Evolutionary conservation across 495 filamentous ascomycete species (phyloP), one percentile per base, ranked within the genome.

Genomic region (Sphaerosporella brunnea): DNA sequence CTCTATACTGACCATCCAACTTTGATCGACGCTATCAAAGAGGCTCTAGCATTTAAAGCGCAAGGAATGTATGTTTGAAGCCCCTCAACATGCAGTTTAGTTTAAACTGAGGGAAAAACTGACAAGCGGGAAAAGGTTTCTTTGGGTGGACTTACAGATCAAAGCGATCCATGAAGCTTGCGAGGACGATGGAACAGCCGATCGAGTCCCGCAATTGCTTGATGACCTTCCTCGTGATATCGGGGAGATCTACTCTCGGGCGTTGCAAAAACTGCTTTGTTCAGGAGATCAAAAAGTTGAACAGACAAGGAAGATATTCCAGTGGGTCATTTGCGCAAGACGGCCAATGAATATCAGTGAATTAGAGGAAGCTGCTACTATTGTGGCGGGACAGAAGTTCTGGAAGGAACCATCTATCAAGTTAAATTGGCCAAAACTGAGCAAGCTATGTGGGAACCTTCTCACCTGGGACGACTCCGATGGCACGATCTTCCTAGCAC

Each of bases 61-160:
- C 28, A 32, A 32, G 28, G 28, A 32, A 32, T 32, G 28, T 32
- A 32, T 32, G 28, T 32, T 32, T n/a, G n/a, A n/a, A n/a, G n/a
- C n/a, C n/a, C n/a, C 28, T 32, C 7, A 32, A 32, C 13, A 32
- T 32, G 7, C 28, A 32, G 13, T 32, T 13, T 32, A 32, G 5
- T 32, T 32, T 32, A 32, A 32, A 32, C 28, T 5, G 13, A 13
- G 28, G 13, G 28, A 36, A 44, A 43, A 18, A 28, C 34, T 23
- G 20, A 19, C n/a, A 32, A 20, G 40, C 32, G 25, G 36, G 39
- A 18, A 44, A 43, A 63, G 59, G 59, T 62, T 63, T 40, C 43
- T 63, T 20, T 63, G 61, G 61, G 54, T 58, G 20, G 51, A 54
- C 19, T 53, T 60, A 20, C 61, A 62, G 40, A 45, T 62, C 16